Percentiles rank a stretch among this genome's conserved stretches.
phyloP scores from a whole-genome alignment of 2,329 filamentous ascomycete species.

The Phymatotrichopsis omnivora region DNA sequence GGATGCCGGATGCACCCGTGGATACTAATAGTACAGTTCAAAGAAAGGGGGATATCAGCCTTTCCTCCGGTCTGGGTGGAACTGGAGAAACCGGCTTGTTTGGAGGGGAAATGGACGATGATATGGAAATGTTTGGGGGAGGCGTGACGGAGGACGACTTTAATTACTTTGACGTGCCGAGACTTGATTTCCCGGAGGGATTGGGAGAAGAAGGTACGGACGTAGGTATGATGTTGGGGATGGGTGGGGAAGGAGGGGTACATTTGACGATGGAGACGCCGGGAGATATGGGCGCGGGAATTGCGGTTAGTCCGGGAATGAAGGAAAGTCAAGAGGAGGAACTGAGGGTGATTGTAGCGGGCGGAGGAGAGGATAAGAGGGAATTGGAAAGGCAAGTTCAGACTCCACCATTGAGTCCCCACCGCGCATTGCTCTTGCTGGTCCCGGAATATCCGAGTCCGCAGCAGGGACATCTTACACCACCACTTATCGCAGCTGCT shows the following conservation, averaged over 20 bases:
- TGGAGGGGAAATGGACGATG: conserved; percentile 25
- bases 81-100: conserved; percentile 21
- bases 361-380: conserved; percentile 15
- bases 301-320: conserved; percentile 16
- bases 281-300: conserved; percentile 11
- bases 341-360: conserved; percentile 9
- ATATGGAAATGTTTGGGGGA: conserved; percentile 18
- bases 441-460: conserved; percentile 27
- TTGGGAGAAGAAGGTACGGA: conserved; percentile 21
- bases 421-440: conserved; percentile 29
- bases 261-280: conserved; percentile 23
- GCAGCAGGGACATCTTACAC: conserved; percentile 22
- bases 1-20: conserved; percentile 10
- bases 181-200: conserved; percentile 9
- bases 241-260: conserved; percentile 10
- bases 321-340: conserved; percentile 9
- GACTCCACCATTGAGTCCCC: conserved; percentile 30
- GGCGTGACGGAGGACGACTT: conserved; percentile 28
- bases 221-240: conserved; percentile 14
- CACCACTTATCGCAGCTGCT: conserved; percentile 18
- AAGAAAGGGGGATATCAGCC: no score
- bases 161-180: conserved; percentile 27
- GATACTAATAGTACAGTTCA: no score
- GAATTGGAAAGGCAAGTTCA: conserved; percentile 30
- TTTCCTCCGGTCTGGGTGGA: no score